Conservation (phyloP, 805 yeast species). For the Clavispora asparagi region DNA sequence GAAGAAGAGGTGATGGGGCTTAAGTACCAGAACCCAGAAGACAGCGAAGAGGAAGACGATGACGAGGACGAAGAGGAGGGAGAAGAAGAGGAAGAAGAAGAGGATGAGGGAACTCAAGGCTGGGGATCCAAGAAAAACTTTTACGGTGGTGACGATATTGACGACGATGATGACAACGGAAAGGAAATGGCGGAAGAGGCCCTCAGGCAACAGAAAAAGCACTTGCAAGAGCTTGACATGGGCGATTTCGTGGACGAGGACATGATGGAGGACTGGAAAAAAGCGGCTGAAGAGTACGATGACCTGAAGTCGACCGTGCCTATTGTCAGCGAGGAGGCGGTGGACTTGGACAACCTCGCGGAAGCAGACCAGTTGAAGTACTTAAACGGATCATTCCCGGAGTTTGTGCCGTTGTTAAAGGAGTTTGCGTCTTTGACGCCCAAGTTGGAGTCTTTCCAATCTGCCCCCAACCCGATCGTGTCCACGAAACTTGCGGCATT, state of each 20-base stretch:
- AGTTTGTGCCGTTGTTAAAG: slow-evolving; percentile 67
- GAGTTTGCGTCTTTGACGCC: slow-evolving; percentile 49
- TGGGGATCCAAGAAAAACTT: slow-evolving; percentile 45
- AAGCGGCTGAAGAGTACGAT: slow-evolving; percentile 46
- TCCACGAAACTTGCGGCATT: slow-evolving; percentile 64
- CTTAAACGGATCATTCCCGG: slow-evolving; percentile 69
- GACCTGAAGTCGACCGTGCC: slow-evolving; percentile 13
- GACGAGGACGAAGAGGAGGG: slow-evolving; percentile 49
- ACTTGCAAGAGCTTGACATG: slow-evolving; percentile 69
- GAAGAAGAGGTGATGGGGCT: slow-evolving; percentile 55
- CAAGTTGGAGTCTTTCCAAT: slow-evolving; percentile 33
- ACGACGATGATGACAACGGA: slow-evolving; percentile 71
- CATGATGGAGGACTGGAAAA: slow-evolving; percentile 73
- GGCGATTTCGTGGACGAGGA: slow-evolving; percentile 63
- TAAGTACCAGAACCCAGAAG: slow-evolving; percentile 15
- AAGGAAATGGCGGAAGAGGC: slow-evolving; percentile 85
- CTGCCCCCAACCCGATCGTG: slow-evolving; percentile 21
- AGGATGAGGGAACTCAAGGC: slow-evolving; percentile 42
- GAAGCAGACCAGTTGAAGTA: slow-evolving; percentile 47
- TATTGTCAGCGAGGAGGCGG: slow-evolving; percentile 11
- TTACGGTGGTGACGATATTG: slow-evolving; percentile 57
- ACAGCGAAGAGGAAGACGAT: slow-evolving; percentile 22
- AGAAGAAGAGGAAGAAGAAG: slow-evolving; percentile 31
- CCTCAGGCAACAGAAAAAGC: slow-evolving; percentile 67
- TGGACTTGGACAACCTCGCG: slow-evolving; percentile 34